Evolutionary conservation across 495 filamentous ascomycete species (phyloP), one percentile per base, ranked within the genome.

Genomic region (Neurospora tetrasperma): DNA sequence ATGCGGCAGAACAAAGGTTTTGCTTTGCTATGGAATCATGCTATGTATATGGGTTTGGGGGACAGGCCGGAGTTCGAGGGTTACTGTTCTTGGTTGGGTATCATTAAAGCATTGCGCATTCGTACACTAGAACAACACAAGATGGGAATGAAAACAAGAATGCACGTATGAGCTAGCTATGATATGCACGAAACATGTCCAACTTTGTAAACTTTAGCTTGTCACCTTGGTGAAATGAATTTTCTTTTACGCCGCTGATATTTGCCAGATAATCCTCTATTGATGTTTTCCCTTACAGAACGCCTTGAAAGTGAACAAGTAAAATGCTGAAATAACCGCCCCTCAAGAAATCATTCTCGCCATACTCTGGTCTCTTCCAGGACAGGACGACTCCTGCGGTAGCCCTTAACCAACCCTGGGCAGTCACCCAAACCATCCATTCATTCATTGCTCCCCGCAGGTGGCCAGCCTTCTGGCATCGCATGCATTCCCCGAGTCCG

Each of bases 261-360:
- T 31, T 16, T 66, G 27, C 54, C 54, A 66, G 27, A 31, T 66
- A 66, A 35, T 35, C 54, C 54, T 66, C 27, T 66, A 35, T 39
- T 39, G 14, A 38, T 40, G 9, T 43, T 42, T 42, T 38, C 71
- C 71, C 16, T n/a, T 16, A 35, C 70, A 46, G 43, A 72, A 72
- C 71, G 71, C 70, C 70, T 12, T 66, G 54, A 66, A 35, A 66
- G 54, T 66, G 54, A 66, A 66, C 54, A 66, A 66, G 7, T 35
- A 35, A 62, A 66, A 66, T 66, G 54, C 54, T 66, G 54, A 66
- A 35, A 66, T 38, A 66, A 9, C 27, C 54, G 27, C 27, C 54
- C 12, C 54, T 66, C 54, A 66, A 35, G 54, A 35, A 62, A 66
- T 35, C 7, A 3, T 9, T 27, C 1, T 66, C 54, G 0, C 27